Evolutionary conservation across 768 basidiomycete species (phyloP).

Genomic region (Lactarius evosmus): DNA sequence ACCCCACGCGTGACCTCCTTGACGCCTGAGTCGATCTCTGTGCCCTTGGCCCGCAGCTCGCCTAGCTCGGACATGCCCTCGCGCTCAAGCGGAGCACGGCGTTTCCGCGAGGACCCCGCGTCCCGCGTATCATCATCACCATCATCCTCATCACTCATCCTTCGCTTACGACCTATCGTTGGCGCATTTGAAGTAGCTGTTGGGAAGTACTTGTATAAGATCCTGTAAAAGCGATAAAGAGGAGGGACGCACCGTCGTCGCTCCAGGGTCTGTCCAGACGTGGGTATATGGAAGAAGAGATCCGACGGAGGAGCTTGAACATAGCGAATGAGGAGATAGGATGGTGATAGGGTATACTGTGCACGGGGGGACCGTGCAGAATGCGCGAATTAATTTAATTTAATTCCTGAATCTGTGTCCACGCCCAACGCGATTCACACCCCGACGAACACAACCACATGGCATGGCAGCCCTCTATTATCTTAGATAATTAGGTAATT

Average conservation of each 20-base stretch:
- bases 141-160: conserved; percentile 44
- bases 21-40: conserved; percentile 48
- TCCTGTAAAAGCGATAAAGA: conserved; percentile 11
- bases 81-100: conserved; percentile 24
- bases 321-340: conserved; percentile 36
- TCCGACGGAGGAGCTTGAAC: conserved; percentile 70
- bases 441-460: conserved; percentile 16
- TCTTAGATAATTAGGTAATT: conserved; percentile 16
- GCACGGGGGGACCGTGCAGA: background rate
- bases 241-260: conserved; percentile 52
- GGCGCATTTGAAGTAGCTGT: conserved; percentile 75
- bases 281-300: conserved; percentile 65
- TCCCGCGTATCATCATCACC: conserved; percentile 34
- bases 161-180: conserved; percentile 63
- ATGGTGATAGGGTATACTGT: conserved; percentile 1
- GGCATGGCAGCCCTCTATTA: background rate
- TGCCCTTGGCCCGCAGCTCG: conserved; percentile 34
- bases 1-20: conserved; percentile 73
- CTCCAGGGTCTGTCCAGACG: conserved; percentile 74
- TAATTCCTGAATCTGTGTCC: conserved; percentile 5
- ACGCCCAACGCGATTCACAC: conserved; percentile 21
- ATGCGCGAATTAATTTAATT: conserved; percentile 6
- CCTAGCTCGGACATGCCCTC: conserved; percentile 27
- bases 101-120: conserved; percentile 27
- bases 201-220: conserved; percentile 14